Percentiles rank a stretch among this genome's conserved stretches.
These are phyloP conservation scores for Paecilomyces niveus DNA, from an alignment of 2,329 filamentous ascomycete species.

Conservation along the genomic window DNA sequence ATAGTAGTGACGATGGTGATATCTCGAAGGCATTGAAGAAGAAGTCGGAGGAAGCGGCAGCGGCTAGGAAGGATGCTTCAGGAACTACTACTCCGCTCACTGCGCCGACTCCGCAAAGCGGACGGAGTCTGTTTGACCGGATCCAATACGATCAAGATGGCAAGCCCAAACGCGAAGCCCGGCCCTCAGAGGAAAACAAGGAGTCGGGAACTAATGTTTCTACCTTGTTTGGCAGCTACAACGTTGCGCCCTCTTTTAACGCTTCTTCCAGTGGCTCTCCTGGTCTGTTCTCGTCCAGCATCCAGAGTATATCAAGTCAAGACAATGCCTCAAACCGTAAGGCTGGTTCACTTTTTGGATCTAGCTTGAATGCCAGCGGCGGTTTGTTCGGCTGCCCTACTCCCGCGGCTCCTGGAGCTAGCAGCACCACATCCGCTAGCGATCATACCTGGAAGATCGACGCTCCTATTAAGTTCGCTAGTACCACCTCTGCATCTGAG, in stretches of 20 bases:
- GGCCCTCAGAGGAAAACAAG: conserved; percentile 1
- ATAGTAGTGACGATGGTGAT: conserved; percentile 18
- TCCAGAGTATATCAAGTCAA: conserved; percentile 8
- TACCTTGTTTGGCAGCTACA: conserved; percentile 16
- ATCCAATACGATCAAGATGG: conserved; percentile 20
- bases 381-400: conserved; percentile 23
- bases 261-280: conserved; percentile 14
- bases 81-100: conserved; percentile 7
- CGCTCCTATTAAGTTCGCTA: conserved; percentile 43
- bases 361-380: conserved; percentile 11
- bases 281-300: conserved; percentile 11
- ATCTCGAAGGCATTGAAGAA: conserved; percentile 12
- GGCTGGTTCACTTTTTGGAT: conserved; percentile 11
- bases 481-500: conserved; percentile 17
- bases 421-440: conserved; percentile 10
- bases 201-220: conserved; percentile 11
- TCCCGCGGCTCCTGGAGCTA: conserved; percentile 10
- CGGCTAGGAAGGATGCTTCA: conserved; percentile 6
- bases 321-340: conserved; percentile 7
- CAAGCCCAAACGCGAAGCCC: conserved; percentile 16
- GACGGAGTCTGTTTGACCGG: conserved; percentile 30
- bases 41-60: conserved; percentile 13
- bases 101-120: conserved; percentile 11
- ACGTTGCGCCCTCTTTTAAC: conserved; percentile 20
- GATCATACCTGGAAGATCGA: conserved; percentile 45